Percentiles rank a stretch among this genome's conserved stretches.
These are phyloP conservation scores for Hypholoma fasciculare DNA, from an alignment of 768 basidiomycete species.

Conservation along the genomic window DNA sequence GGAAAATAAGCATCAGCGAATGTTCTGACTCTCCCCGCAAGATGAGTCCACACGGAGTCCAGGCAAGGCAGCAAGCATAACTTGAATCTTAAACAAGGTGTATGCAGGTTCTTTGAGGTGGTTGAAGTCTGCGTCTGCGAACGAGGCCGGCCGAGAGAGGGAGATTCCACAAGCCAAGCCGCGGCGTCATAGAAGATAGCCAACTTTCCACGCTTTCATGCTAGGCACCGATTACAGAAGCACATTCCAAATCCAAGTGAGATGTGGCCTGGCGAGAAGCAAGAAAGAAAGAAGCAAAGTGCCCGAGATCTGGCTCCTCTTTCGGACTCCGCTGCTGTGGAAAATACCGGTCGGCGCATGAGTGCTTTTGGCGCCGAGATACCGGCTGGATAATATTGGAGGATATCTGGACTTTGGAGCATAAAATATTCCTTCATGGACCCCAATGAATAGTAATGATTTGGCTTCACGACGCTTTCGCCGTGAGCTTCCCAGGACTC, in stretches of 20 bases:
- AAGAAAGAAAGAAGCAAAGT: slow-evolving; percentile 9
- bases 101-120: not conserved
- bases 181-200: slow-evolving; percentile 19
- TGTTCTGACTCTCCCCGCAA: not conserved
- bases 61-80: not conserved
- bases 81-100: not conserved
- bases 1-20: not conserved
- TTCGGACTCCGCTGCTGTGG: slow-evolving; percentile 6
- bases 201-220: slow-evolving; percentile 4
- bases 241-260: slow-evolving; percentile 11
- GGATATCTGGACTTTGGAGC: too few species aligned
- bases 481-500: too few species aligned
- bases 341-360: not conserved
- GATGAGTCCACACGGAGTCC: not conserved
- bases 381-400: not conserved
- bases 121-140: not conserved
- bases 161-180: slow-evolving; percentile 6
- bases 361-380: not conserved
- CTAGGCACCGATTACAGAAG: slow-evolving; percentile 24
- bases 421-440: too few species aligned
- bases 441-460: too few species aligned
- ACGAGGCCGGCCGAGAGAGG: not conserved
- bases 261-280: slow-evolving; percentile 17
- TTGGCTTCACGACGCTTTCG: too few species aligned
- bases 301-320: slow-evolving; percentile 17